phyloP scores from a whole-genome alignment of 768 basidiomycete genomes.

The Lentinula sp. region DNA sequence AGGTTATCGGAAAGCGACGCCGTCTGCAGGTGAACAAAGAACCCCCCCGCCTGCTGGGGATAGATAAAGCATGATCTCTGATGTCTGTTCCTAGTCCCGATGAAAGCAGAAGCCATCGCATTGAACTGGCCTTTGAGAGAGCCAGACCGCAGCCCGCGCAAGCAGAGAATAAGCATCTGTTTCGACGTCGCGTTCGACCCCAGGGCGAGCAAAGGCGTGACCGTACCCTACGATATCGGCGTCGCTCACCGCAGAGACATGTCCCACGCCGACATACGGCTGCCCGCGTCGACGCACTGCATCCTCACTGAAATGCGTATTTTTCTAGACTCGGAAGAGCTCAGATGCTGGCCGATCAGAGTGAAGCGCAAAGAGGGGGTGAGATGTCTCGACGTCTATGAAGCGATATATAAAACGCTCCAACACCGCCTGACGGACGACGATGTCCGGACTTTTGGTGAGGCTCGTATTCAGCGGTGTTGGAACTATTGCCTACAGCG shows the following conservation, averaged over 20 bases:
- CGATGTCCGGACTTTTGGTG: slow-evolving; percentile 4
- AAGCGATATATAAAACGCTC: slow-evolving; percentile 1
- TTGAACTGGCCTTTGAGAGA: slow-evolving; percentile 5
- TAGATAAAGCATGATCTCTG: background rate
- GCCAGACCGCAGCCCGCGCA: background rate
- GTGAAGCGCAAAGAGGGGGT: slow-evolving; percentile 2
- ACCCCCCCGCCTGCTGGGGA: background rate
- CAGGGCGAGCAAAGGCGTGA: background rate
- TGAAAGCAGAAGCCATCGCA: slow-evolving; percentile 3
- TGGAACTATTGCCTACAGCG: slow-evolving; percentile 1
- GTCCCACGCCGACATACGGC: background rate
- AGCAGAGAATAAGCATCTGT: background rate
- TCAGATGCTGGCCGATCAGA: slow-evolving; percentile 1
- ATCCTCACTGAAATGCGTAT: slow-evolving; percentile 4
- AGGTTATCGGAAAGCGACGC: background rate
- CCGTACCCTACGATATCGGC: background rate
- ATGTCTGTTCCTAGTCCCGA: background rate
- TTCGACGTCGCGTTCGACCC: slow-evolving; percentile 6
- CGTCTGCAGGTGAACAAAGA: background rate
- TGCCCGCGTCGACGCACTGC: slow-evolving; percentile 4
- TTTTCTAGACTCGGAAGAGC: background rate
- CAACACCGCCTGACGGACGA: slow-evolving; percentile 1
- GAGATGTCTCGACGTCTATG: slow-evolving; percentile 2
- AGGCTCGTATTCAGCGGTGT: slow-evolving; percentile 6
- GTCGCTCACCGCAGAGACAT: background rate